A percentile compares a stretch with the other conserved stretches of the same genome.
Conservation (phyloP, 768 basidiomycete genomes). For the Coprinopsis marcescibilis region DNA sequence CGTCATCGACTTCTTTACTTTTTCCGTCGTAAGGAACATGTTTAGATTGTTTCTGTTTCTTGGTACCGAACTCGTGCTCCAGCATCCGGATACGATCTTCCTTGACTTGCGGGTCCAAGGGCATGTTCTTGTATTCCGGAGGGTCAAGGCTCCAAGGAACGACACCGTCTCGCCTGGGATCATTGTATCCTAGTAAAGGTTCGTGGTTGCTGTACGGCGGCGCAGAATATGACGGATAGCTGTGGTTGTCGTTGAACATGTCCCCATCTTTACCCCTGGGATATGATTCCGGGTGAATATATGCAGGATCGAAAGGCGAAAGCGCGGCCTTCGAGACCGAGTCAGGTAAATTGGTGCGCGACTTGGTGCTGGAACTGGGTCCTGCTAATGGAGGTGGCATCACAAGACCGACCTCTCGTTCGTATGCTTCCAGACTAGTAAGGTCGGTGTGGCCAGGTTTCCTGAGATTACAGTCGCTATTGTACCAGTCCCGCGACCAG, state of each 20-base stretch:
- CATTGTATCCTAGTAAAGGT: conserved; percentile 7
- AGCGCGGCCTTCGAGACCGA: conserved; percentile 5
- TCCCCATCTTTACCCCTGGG: conserved; percentile 4
- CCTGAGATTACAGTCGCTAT: conserved; percentile 11
- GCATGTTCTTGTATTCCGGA: conserved; percentile 33
- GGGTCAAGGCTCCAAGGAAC: conserved; percentile 42
- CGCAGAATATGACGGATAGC: conserved; percentile 21
- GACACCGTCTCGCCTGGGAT: conserved; percentile 19
- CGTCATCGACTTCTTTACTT: conserved; percentile 20
- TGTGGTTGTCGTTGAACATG: conserved; percentile 21
- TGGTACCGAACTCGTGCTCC: conserved; percentile 57
- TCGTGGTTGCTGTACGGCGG: conserved; percentile 13
- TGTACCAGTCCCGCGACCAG: conserved; percentile 62
- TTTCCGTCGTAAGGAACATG: conserved; percentile 14
- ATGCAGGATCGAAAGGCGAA: conserved; percentile 29
- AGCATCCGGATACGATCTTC: conserved; percentile 70
- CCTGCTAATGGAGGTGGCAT: conserved; percentile 5
- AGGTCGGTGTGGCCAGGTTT: conserved; percentile 19
- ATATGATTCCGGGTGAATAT: conserved; percentile 15
- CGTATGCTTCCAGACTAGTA: conserved; percentile 13
- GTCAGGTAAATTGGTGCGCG: conserved; percentile 2
- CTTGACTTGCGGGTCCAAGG: conserved; percentile 46
- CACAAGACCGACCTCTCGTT: conserved; percentile 11
- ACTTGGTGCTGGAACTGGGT: background rate
- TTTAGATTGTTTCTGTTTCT: conserved; percentile 9